A percentile compares a stretch with the other conserved stretches of the same genome.
Conservation (phyloP, 1,139 yeast genomes). For the Meyerozyma smithsonii region DNA sequence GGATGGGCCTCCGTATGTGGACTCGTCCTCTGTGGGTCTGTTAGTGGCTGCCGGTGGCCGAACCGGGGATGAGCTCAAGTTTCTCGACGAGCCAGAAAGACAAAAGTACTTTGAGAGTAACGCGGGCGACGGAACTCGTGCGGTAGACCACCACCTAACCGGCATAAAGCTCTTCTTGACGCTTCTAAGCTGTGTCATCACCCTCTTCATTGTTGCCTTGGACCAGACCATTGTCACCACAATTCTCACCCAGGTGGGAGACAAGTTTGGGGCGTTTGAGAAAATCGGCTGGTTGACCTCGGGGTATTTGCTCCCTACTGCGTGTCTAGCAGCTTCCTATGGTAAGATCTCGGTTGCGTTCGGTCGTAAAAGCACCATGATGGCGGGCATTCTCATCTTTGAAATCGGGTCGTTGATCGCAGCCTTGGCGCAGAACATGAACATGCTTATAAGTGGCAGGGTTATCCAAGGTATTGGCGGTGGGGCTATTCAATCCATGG, state of each 20-base stretch:
- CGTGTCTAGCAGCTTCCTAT: constrained; percentile 54
- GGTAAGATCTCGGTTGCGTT: constrained; percentile 58
- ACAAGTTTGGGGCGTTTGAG: constrained; percentile 48
- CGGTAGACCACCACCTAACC: constrained; percentile 43
- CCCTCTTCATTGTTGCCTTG: constrained; percentile 58
- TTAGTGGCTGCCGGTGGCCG: neutral
- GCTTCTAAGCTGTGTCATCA: constrained; percentile 39
- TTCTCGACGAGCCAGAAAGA: neutral
- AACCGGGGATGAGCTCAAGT: neutral
- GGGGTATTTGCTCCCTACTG: constrained; percentile 57
- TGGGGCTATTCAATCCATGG: constrained; percentile 61
- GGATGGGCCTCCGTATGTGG: neutral
- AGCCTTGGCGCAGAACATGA: constrained; percentile 54
- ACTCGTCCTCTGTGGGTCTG: neutral
- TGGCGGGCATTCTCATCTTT: constrained; percentile 49
- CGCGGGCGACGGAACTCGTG: constrained; percentile 56
- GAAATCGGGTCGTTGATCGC: constrained; percentile 60
- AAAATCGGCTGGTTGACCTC: constrained; percentile 59
- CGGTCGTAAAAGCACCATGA: constrained; percentile 53
- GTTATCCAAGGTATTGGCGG: constrained; percentile 72
- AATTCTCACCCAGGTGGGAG: constrained; percentile 50
- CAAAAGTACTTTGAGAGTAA: constrained; percentile 33
- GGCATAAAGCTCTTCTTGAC: constrained; percentile 42
- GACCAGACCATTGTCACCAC: constrained; percentile 68
- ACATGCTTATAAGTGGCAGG: constrained; percentile 64